Percentiles rank a stretch among this genome's conserved stretches.
Conservation (phyloP, 495 filamentous ascomycete genomes). For the Tuber borchii region DNA sequence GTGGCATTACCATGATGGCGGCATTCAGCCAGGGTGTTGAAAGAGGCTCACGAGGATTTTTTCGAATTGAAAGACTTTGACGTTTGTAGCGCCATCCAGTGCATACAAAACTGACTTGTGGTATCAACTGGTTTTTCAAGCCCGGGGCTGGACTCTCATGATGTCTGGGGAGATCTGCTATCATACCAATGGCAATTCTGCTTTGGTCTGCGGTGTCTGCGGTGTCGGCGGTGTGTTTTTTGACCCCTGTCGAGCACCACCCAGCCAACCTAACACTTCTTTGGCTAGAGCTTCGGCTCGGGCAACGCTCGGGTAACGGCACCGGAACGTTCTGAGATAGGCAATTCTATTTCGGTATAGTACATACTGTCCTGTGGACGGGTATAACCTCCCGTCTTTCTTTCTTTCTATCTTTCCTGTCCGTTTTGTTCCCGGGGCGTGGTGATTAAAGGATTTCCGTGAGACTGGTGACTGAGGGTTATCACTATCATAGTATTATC, state of each 20-base stretch:
- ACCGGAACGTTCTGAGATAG: not conserved
- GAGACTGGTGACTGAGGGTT: not conserved
- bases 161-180: not conserved
- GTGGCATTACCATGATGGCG: too few relatives aligned
- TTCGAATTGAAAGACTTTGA: too few relatives aligned
- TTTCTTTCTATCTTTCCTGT: not conserved
- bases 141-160: too few relatives aligned
- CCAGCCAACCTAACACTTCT: too few relatives aligned
- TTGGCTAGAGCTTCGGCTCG: not conserved
- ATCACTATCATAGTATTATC: too few relatives aligned
- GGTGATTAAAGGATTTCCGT: not conserved
- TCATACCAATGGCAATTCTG: too few relatives aligned
- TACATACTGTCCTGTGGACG: not conserved
- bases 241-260: not conserved
- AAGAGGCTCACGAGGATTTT: too few relatives aligned
- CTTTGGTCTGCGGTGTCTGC: not conserved
- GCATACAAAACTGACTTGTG: too few relatives aligned
- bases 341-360: not conserved
- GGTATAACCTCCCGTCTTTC: not conserved
- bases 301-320: not conserved
- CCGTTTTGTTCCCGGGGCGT: not conserved
- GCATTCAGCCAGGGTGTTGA: too few relatives aligned
- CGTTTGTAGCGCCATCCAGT: too few relatives aligned
- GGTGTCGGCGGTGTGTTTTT: not conserved
- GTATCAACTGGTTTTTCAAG: too few relatives aligned